These are phyloP conservation scores for Mycosarcoma mackinlayi DNA, from an alignment of 1,284 basidiomycete species.

Conservation along the genomic window DNA sequence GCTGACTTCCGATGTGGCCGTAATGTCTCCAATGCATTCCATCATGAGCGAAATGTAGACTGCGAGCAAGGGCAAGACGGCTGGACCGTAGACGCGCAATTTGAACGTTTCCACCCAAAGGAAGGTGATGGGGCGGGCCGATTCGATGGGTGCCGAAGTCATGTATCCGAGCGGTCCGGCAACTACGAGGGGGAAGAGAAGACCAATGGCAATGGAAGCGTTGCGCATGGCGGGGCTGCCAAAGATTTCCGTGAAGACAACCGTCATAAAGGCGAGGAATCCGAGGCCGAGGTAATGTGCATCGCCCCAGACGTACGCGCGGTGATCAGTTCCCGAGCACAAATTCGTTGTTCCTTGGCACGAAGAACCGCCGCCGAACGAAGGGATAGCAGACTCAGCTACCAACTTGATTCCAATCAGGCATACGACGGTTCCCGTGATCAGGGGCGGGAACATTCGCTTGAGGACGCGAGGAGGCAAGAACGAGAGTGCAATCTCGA, in stretches of 20 bases:
- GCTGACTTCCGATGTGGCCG: constrained; percentile 84
- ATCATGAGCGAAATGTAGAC: constrained; percentile 77
- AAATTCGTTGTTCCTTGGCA: constrained; percentile 74
- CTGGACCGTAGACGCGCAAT: constrained; percentile 80
- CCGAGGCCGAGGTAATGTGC: constrained; percentile 86
- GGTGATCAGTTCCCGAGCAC: constrained; percentile 72
- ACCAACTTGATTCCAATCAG: constrained; percentile 80
- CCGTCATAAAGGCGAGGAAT: constrained; percentile 81
- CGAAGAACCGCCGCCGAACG: constrained; percentile 81
- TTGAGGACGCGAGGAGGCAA: constrained; percentile 74
- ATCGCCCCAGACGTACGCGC: constrained; percentile 76
- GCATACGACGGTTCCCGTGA: constrained; percentile 72
- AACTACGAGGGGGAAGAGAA: constrained; percentile 58
- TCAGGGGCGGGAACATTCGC: constrained; percentile 81
- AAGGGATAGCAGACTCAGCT: constrained; percentile 77
- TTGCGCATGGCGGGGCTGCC: constrained; percentile 82
- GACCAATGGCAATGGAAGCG: constrained; percentile 68
- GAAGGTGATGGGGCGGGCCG: constrained; percentile 52
- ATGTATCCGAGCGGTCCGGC: constrained; percentile 60
- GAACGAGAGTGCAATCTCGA: constrained; percentile 83
- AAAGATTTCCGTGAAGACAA: constrained; percentile 79
- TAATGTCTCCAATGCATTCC: constrained; percentile 88
- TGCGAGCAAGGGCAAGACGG: constrained; percentile 83
- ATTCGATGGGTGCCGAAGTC: constrained; percentile 36
- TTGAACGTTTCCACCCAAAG: constrained; percentile 81